Base-by-base conservation (phyloP, 768 basidiomycete genomes). In the Lyophyllum shimeji region DNA sequence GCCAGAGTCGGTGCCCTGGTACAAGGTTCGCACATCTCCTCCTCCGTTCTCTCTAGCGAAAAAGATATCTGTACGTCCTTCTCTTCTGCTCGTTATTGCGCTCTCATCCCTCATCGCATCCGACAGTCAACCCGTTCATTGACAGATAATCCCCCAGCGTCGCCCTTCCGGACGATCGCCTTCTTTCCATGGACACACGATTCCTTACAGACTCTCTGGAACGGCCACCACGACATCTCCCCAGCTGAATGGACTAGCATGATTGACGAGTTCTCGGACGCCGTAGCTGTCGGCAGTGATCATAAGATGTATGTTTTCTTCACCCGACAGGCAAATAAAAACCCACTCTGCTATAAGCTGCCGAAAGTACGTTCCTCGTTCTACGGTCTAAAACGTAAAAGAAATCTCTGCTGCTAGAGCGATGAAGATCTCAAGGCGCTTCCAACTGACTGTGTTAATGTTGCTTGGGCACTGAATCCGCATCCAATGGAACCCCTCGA, bases 381-480 rank as follows among this genome's bases (percentile, higher is more conserved):
- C 43, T 49, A 2, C 23, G 27, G 46, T 40, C 0, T 40, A 31
- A 13, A 7, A 20, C 50, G 33, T 13, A 46, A 29, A 52, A 48
- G 31, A 18, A 21, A 24, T 13, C 43, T 15, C 25, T 46, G 33
- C 24, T 17, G 17, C 31, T 50, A 58, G 60, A 63, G 53, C 39
- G 47, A 60, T 39, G 33, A 43, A 21, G 60, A 59, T 24, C n/a
- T 54, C 11, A 57, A 51, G 40, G 24, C 55, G 21, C 50, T 67
- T 39, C 63, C 61, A 43, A 69, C 71, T 6, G 77, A 79, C 63
- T 67, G 62, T 43, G 70, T 74, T 21, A 66, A 67, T 44, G 76
- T 84, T 58, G 82, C 82, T 40, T 91, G 89, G 89, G 79, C 80
- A 21, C 61, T 90, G 44, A 73, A 73, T 57, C 71, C 71, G 13